Base-by-base conservation (phyloP, 148 eudicot genomes). In the Cornus florida region DNA sequence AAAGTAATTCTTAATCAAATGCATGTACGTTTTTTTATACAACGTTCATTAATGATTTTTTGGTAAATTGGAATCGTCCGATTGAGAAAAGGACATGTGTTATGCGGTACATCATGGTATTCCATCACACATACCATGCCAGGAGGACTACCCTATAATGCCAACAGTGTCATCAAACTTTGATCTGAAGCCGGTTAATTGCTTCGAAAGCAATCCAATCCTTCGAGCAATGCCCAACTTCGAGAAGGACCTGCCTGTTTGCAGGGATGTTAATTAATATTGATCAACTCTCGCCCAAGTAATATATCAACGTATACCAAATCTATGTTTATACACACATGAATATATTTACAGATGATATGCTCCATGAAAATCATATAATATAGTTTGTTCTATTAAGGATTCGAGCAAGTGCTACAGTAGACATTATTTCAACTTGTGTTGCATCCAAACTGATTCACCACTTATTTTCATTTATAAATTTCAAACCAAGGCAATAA, bases 61-160 rank as follows among this genome's bases (percentile, higher is more conserved):
- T 16, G 53, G 2, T 69, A 19, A 62, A 59, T 68, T 80, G 86
- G 86, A 82, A 84, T 56, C 75, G 83, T 6, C 57, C 71, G 1
- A 84, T 84, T 65, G 83, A 84, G 73, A 81, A 86, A 83, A 70
- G 82, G 89, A 86, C 59, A 84, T 5, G 89, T 86, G 76, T 67
- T 86, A 69, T 86, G 28, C 1, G 89, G 89, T 83, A 86, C 76
- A 86, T 86, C 14, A 6, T 86, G 48, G 89, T 86, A 11, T 86
- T 86, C 75, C 89, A 86, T 79, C 28, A 28, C 28, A 28, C 33
- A 77, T 86, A 6, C 89, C 89, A 22, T 86, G 85, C 79, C 89
- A 86, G 31, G 89, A 86, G 77, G 89, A 86, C 57, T 86, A 70
- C 48, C 89, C 89, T 1, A 75, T 86, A 20, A 86, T 86, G 89